A percentile compares a stretch with the other conserved stretches of the same genome.
phyloP scores from a whole-genome alignment of 345 rosid species.

The Lepidium didymum region DNA sequence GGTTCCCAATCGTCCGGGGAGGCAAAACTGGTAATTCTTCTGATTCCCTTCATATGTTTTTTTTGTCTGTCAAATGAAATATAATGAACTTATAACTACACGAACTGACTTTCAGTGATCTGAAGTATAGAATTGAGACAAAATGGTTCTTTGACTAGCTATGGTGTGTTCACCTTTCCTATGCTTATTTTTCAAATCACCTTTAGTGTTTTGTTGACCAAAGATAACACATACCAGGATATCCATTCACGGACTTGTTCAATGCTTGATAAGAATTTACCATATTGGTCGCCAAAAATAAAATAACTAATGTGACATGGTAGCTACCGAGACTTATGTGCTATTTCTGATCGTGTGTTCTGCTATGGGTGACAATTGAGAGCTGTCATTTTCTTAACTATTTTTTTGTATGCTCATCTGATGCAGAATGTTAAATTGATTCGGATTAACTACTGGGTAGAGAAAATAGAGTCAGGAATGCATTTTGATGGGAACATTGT shows the following conservation, averaged over 20 bases:
- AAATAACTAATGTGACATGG: not conserved
- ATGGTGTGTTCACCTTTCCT: not conserved
- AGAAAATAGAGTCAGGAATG: slow-evolving; percentile 85
- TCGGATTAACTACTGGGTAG: slow-evolving; percentile 82
- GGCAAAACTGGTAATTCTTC: slow-evolving; percentile 53
- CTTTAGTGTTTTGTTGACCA: not conserved
- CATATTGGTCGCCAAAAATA: not conserved
- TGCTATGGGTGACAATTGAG: not conserved
- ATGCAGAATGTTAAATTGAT: slow-evolving; percentile 94
- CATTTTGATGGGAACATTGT: slow-evolving; percentile 69
- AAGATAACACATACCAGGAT: not conserved
- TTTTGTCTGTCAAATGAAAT: not conserved
- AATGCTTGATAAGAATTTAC: not conserved
- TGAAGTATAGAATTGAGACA: not conserved
- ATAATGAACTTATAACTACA: not conserved
- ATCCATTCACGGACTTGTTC: not conserved
- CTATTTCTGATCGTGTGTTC: not conserved
- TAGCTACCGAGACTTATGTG: not conserved
- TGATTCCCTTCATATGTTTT: not conserved
- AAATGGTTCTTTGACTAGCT: not conserved
- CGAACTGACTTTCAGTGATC: slow-evolving; percentile 22
- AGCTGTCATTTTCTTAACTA: not conserved
- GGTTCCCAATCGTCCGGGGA: slow-evolving; percentile 52
- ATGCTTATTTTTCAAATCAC: not conserved
- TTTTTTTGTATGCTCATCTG: slow-evolving; percentile 11